Evolutionary conservation across 371 early-diverging fungal genomes (phyloP).

Genomic region (Blastocladiella emersonii): DNA sequence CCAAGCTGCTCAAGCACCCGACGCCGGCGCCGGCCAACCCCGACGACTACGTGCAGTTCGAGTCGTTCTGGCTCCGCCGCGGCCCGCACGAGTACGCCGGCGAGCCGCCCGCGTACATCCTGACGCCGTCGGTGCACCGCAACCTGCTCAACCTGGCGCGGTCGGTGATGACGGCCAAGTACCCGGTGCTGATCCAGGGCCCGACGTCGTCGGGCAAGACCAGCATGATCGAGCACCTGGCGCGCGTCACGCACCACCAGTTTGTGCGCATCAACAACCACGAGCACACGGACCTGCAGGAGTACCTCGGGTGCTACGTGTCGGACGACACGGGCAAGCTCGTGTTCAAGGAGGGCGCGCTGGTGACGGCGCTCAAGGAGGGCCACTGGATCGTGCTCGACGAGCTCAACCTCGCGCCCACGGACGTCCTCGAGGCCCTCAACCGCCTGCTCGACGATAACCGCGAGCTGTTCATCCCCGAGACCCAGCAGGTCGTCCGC

Average conservation of each 20-base stretch:
- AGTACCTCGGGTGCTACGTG: slow-evolving; percentile 93
- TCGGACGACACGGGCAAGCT: slow-evolving; percentile 64
- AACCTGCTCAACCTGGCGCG: slow-evolving; percentile 81
- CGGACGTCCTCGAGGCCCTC: slow-evolving; percentile 98
- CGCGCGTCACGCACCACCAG: slow-evolving; percentile 78
- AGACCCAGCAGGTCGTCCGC: slow-evolving; percentile 87
- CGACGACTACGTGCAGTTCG: slow-evolving; percentile 57
- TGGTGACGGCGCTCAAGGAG: slow-evolving; percentile 88
- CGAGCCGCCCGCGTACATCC: slow-evolving; percentile 52
- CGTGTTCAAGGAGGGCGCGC: slow-evolving; percentile 92
- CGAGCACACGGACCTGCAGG: slow-evolving; percentile 98
- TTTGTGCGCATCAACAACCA: slow-evolving; percentile 99
- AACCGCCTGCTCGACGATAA: slow-evolving; percentile 99
- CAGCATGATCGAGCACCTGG: slow-evolving; percentile 94
- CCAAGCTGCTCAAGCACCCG: not conserved
- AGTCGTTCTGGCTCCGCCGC: slow-evolving; percentile 70
- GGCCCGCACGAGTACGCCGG: slow-evolving; percentile 36
- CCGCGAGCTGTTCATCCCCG: slow-evolving; percentile 92
- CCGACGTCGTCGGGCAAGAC: slow-evolving; percentile 99
- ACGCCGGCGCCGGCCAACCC: slow-evolving; percentile 4
- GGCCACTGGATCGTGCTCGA: slow-evolving; percentile 99
- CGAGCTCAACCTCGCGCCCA: slow-evolving; percentile 98
- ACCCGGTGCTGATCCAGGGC: slow-evolving; percentile 98
- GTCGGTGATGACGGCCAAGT: slow-evolving; percentile 78
- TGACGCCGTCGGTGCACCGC: slow-evolving; percentile 72